Conservation (phyloP, 192 early-diverging fungal species). For the Martensiomyces pterosporus region DNA sequence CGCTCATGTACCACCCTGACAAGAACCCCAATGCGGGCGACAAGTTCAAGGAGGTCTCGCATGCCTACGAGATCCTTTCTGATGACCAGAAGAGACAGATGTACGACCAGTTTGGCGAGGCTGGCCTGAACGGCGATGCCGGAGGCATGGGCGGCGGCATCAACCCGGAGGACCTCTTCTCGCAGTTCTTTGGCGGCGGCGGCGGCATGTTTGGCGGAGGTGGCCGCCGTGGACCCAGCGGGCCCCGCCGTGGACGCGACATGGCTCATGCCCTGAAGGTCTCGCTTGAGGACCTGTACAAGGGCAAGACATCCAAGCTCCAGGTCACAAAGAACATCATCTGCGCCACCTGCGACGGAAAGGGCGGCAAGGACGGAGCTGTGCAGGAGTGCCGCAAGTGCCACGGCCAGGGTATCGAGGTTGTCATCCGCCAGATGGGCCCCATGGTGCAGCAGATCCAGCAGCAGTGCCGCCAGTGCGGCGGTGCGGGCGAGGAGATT, state of each 20-base stretch:
- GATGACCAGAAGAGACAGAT: slow-evolving; percentile 83
- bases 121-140: slow-evolving; percentile 76
- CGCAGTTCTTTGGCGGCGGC: slow-evolving; percentile 92
- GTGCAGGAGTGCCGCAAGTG: slow-evolving; percentile 80
- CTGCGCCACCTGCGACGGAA: slow-evolving; percentile 88
- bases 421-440: slow-evolving; percentile 91
- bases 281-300: slow-evolving; percentile 91
- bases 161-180: slow-evolving; percentile 92
- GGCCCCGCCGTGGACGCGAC: slow-evolving; percentile 96
- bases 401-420: slow-evolving; percentile 85
- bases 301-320: slow-evolving; percentile 91
- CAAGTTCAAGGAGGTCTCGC: slow-evolving; percentile 97
- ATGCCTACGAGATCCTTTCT: slow-evolving; percentile 95
- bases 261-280: slow-evolving; percentile 78
- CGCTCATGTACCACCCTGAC: slow-evolving; percentile 65
- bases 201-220: slow-evolving; percentile 74
- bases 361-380: slow-evolving; percentile 93
- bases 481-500: slow-evolving; percentile 89
- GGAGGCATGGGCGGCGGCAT: slow-evolving; percentile 73
- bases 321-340: slow-evolving; percentile 92
- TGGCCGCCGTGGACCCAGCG: slow-evolving; percentile 56
- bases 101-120: slow-evolving; percentile 92
- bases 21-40: slow-evolving; percentile 82
- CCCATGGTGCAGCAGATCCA: slow-evolving; percentile 99
- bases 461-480: slow-evolving; percentile 88